Conservation (phyloP, 2,329 filamentous ascomycete genomes). For the Amauroascus verrucosus region DNA sequence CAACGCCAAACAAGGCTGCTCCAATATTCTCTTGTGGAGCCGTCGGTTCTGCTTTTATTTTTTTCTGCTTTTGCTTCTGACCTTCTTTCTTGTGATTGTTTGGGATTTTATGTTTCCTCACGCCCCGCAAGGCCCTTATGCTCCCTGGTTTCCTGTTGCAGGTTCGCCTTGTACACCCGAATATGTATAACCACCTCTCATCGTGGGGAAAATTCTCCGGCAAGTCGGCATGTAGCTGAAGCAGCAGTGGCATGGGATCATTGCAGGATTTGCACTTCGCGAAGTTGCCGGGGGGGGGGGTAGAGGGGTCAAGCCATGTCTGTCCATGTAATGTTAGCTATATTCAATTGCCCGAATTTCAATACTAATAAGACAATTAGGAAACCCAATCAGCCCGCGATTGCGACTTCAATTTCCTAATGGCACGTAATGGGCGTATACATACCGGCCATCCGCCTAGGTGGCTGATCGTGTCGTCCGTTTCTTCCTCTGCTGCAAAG, state of each 20-base stretch:
- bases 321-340: constrained; percentile 29
- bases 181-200: constrained; percentile 78
- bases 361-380: too few relatives aligned
- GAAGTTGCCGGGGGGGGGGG: constrained; percentile 62
- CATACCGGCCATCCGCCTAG: constrained; percentile 78
- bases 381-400: too few relatives aligned
- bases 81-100: constrained; percentile 22
- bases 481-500: constrained; percentile 70
- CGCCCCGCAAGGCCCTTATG: constrained; percentile 62
- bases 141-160: constrained; percentile 78
- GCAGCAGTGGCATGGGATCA: constrained; percentile 66
- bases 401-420: too few relatives aligned
- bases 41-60: constrained; percentile 11
- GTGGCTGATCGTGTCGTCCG: constrained; percentile 75
- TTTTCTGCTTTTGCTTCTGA: constrained; percentile 16
- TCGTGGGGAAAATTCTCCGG: constrained; percentile 78
- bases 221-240: constrained; percentile 85
- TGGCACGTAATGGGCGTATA: constrained; percentile 14
- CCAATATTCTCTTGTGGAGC: constrained; percentile 34
- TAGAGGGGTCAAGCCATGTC: constrained; percentile 72
- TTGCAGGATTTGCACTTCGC: constrained; percentile 84
- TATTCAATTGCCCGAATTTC: neutral
- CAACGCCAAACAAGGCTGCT: constrained; percentile 54
- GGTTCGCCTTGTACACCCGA: constrained; percentile 64
- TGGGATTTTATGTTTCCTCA: constrained; percentile 41